Conservation (phyloP, 768 basidiomycete species). For the Kwoniella sp. region DNA sequence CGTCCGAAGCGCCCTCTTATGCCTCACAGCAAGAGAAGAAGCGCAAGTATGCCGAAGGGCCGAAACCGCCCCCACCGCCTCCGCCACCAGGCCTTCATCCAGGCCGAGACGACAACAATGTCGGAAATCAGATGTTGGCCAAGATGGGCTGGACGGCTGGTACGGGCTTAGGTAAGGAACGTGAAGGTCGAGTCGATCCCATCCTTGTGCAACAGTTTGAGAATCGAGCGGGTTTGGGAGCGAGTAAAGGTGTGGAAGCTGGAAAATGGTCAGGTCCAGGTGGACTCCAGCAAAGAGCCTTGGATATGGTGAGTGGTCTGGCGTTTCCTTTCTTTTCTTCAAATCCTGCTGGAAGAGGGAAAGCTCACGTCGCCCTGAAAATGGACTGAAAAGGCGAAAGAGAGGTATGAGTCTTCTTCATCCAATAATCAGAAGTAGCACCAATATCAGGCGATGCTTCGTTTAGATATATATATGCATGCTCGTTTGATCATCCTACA, state of each 20-base stretch:
- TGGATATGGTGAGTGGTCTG: slow-evolving; percentile 50
- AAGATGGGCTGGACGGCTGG: slow-evolving; percentile 99
- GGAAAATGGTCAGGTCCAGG: slow-evolving; percentile 42
- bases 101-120: slow-evolving; percentile 77
- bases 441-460: too few species aligned
- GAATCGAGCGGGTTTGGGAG: slow-evolving; percentile 86
- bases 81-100: slow-evolving; percentile 69
- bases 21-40: slow-evolving; percentile 48
- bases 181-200: slow-evolving; percentile 84
- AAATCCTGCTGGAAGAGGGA: background rate
- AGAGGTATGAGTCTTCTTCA: slow-evolving; percentile 23
- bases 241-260: slow-evolving; percentile 75
- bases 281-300: slow-evolving; percentile 40
- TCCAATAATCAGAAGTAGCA: background rate
- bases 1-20: slow-evolving; percentile 58
- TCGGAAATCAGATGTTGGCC: slow-evolving; percentile 88
- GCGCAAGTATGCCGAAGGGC: slow-evolving; percentile 64
- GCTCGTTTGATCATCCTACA: too few species aligned
- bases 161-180: slow-evolving; percentile 76
- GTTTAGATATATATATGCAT: too few species aligned
- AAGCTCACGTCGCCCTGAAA: background rate
- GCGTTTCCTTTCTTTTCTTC: too few species aligned
- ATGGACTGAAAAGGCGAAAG: slow-evolving; percentile 25
- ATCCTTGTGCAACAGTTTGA: slow-evolving; percentile 78
- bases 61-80: slow-evolving; percentile 61